These are phyloP conservation scores for Kickxella alabastrina DNA, from an alignment of 192 early-diverging fungal genomes.

Conservation along the genomic window DNA sequence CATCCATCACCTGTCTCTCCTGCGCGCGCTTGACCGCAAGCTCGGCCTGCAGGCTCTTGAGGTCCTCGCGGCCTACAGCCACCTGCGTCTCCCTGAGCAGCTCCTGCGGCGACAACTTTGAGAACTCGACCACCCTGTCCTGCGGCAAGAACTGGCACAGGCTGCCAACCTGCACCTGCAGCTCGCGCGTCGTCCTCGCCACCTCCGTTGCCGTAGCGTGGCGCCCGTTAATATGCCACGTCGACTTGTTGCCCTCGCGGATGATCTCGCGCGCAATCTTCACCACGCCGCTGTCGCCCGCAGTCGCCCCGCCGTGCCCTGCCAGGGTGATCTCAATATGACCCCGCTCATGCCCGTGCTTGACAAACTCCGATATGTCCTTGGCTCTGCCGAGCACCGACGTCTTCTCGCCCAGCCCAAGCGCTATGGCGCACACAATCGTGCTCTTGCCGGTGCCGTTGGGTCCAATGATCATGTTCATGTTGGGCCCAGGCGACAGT, in stretches of 20 bases:
- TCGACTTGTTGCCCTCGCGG: constrained; percentile 60
- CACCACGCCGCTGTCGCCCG: not conserved
- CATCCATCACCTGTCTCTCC: constrained; percentile 49
- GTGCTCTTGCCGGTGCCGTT: constrained; percentile 97
- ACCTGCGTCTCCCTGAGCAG: constrained; percentile 81
- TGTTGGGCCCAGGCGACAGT: constrained; percentile 81
- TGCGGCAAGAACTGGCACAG: constrained; percentile 98
- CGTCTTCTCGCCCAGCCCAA: constrained; percentile 82
- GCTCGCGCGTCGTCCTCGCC: constrained; percentile 52
- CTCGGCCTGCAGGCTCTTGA: constrained; percentile 63
- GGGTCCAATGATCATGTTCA: constrained; percentile 98
- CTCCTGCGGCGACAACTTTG: constrained; percentile 74
- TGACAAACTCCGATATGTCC: constrained; percentile 88
- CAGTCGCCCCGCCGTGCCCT: too few species aligned
- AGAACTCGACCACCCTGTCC: constrained; percentile 90
- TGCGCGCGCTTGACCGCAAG: constrained; percentile 58
- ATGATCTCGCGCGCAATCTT: constrained; percentile 61
- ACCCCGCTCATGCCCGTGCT: constrained; percentile 76
- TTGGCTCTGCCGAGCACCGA: constrained; percentile 79
- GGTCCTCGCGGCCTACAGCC: constrained; percentile 69
- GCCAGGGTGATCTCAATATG: constrained; percentile 86
- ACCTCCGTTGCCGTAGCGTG: constrained; percentile 61
- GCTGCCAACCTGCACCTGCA: constrained; percentile 94
- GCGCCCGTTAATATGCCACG: constrained; percentile 80
- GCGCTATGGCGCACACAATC: constrained; percentile 90